Conservation (phyloP, 2,329 filamentous ascomycete genomes). For the Aspergillus felis region DNA sequence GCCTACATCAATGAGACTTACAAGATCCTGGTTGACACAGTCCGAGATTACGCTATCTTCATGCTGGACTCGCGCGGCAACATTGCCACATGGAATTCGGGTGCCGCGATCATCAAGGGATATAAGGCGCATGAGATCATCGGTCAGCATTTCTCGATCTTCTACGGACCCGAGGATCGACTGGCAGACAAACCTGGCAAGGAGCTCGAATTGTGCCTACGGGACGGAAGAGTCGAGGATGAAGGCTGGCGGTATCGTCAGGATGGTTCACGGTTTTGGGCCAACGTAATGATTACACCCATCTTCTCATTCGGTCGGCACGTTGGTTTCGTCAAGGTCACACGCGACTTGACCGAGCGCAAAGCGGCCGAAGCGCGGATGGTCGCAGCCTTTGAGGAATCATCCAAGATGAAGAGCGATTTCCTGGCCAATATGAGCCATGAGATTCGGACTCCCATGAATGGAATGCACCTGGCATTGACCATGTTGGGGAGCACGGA, state of each 20-base stretch:
- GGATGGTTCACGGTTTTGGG: slow-evolving; percentile 58
- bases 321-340: slow-evolving; percentile 58
- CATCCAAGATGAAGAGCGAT: slow-evolving; percentile 59
- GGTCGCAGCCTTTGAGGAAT: slow-evolving; percentile 57
- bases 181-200: slow-evolving; percentile 47
- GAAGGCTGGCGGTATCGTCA: slow-evolving; percentile 59
- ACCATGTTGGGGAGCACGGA: slow-evolving; percentile 54
- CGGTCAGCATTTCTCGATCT: slow-evolving; percentile 56
- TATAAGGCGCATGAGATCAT: slow-evolving; percentile 54
- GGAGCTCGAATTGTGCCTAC: slow-evolving; percentile 51
- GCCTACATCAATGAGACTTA: slow-evolving; percentile 53
- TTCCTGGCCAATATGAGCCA: slow-evolving; percentile 63
- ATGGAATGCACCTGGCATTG: slow-evolving; percentile 59
- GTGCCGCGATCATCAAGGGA: slow-evolving; percentile 54
- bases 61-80: slow-evolving; percentile 55
- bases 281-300: slow-evolving; percentile 57
- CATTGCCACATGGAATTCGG: slow-evolving; percentile 57
- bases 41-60: slow-evolving; percentile 62
- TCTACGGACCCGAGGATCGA: slow-evolving; percentile 53
- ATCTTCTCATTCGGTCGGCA: slow-evolving; percentile 51
- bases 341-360: slow-evolving; percentile 55
- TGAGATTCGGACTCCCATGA: slow-evolving; percentile 63
- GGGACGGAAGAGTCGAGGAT: slow-evolving; percentile 55
- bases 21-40: slow-evolving; percentile 58
- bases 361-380: slow-evolving; percentile 53